Base-by-base conservation (phyloP, 1,284 basidiomycete species). In the Volvariella volvacea region DNA sequence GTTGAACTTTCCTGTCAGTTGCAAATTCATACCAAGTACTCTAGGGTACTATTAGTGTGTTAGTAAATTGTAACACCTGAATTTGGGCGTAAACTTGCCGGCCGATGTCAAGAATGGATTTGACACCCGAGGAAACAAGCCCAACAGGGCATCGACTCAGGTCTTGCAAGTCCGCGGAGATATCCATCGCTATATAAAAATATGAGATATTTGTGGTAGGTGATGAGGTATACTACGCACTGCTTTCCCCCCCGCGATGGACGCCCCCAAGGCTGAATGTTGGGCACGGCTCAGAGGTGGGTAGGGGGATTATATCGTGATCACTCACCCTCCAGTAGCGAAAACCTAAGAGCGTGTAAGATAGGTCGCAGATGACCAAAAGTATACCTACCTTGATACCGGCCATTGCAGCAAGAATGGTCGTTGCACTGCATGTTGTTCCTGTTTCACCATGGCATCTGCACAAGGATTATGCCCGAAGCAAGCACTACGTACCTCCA, bases 31-130 rank as follows among this genome's bases (percentile, higher is more conserved):
- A 88, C 88, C 51, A 99, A 77, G 57, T 94, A 95, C 66, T 99
- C 96, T 36, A 99, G 73, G 7, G 96, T 98, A 55, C 85, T 87
- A 42, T n/a, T 22, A 33, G 30, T 9, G 19, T 22, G 38, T 15
- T 43, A 38, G 14, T 16, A 21, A 37, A 17, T 31, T 12, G 48
- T 41, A 44, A 16, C 16, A 15, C 34, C 14, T 40, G 3, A 10
- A 22, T 34, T 25, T 17, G n/a, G 44, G 31, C 47, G 19, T 37
- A 37, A 10, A 48, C 59, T 38, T 49, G 80, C 85, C 77, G 73
- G 44, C 89, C 88, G 50, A 99, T 94, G 63, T 98, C 95, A 42
- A 99, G 67, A 52, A 99, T 98, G 0, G 89, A 93, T 61, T 99
- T 99, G 28, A 92, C 85, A 2, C 96, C 96, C 1, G 93, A 89